A percentile compares a stretch with the other conserved stretches of the same genome.
phyloP scores from a whole-genome alignment of 2,329 filamentous ascomycete species.

The Pseudogymnoascus sp. region DNA sequence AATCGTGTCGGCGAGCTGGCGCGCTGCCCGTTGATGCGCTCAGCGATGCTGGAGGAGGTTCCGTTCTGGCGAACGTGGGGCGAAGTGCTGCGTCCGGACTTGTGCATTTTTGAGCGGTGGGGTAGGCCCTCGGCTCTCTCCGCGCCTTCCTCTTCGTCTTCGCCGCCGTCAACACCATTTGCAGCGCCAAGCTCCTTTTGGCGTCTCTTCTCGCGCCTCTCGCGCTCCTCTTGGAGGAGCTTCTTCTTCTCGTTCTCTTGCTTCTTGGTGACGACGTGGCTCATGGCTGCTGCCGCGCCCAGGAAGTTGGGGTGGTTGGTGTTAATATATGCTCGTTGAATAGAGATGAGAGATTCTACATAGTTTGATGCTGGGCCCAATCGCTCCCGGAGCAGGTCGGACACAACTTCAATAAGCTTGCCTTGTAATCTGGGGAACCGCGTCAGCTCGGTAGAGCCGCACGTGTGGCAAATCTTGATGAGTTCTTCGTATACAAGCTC shows the following conservation, averaged over 20 bases:
- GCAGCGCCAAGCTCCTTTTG: constrained; percentile 70
- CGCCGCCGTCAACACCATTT: constrained; percentile 65
- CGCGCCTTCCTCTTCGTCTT: constrained; percentile 46
- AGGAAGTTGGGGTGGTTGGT: constrained; percentile 99
- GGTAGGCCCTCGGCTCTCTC: constrained; percentile 52
- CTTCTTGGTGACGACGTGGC: constrained; percentile 87
- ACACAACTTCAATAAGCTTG: constrained; percentile 97
- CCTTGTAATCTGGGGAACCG: constrained; percentile 88
- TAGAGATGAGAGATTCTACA: constrained; percentile 93
- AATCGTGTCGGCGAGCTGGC: constrained; percentile 56
- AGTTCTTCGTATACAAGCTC: constrained; percentile 98
- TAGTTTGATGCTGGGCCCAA: constrained; percentile 84
- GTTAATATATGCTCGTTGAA: constrained; percentile 97
- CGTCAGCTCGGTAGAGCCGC: constrained; percentile 87
- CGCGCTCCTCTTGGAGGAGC: constrained; percentile 72
- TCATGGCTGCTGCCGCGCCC: constrained; percentile 94
- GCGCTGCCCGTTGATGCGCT: constrained; percentile 60
- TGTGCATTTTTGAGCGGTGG: constrained; percentile 44
- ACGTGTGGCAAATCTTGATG: constrained; percentile 99
- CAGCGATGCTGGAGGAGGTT: constrained; percentile 46
- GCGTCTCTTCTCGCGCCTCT: constrained; percentile 74
- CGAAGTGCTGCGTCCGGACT: constrained; percentile 67
- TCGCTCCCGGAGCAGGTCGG: constrained; percentile 85
- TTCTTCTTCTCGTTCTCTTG: constrained; percentile 87
- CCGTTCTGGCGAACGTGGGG: constrained; percentile 69